These are phyloP conservation scores for Tanozyma kutaoensis DNA, from an alignment of 805 yeast genomes.

Conservation along the genomic window DNA sequence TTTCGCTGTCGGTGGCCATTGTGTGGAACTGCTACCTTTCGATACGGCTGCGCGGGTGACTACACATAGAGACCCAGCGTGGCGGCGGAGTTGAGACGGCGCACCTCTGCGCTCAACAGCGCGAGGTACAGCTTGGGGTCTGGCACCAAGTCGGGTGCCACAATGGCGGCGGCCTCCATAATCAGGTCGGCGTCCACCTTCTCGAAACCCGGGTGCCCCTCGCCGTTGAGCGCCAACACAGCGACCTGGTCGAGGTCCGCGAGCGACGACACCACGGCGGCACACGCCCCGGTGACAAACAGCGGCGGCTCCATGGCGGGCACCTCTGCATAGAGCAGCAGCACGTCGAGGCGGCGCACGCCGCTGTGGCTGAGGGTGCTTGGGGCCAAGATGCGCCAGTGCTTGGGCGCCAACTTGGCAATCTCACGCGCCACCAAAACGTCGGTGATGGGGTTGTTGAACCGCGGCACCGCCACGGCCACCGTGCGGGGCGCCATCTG, in stretches of 20 bases:
- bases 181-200: constrained; percentile 32
- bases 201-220: constrained; percentile 51
- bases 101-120: constrained; percentile 8
- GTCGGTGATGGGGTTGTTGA: constrained; percentile 11
- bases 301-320: constrained; percentile 43
- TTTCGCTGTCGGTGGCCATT: constrained; percentile 75
- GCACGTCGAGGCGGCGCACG: constrained; percentile 9
- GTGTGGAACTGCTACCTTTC: constrained; percentile 92
- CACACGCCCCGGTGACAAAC: constrained; percentile 44
- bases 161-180: constrained; percentile 1
- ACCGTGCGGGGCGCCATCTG: constrained; percentile 14
- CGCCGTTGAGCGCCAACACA: constrained; percentile 33
- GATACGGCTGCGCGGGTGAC: constrained; percentile 27
- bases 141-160: constrained; percentile 2
- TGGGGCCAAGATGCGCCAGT: constrained; percentile 23
- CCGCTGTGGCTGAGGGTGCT: constrained; percentile 19
- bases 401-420: constrained; percentile 3
- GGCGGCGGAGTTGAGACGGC: constrained; percentile 11
- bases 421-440: no score
- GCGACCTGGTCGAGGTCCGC: constrained; percentile 1
- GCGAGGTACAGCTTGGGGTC: constrained; percentile 2
- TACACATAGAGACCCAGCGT: constrained; percentile 15
- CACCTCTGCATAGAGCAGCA: neutral
- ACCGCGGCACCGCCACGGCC: constrained; percentile 18
- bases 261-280: constrained; percentile 23